phyloP scores from a whole-genome alignment of 1,139 yeast species.

The Yamadazyma siamensis region DNA sequence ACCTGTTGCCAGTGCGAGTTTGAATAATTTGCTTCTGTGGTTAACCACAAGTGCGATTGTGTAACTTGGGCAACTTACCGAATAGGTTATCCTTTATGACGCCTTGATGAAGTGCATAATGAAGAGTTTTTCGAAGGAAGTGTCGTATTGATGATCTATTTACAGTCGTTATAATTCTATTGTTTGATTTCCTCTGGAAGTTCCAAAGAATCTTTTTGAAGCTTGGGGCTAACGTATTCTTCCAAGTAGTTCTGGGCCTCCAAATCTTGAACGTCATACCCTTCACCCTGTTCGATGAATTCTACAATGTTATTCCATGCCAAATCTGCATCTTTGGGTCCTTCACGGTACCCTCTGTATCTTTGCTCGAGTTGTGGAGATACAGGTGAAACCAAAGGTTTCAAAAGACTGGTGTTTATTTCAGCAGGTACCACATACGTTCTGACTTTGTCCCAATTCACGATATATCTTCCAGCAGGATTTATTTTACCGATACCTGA shows the following conservation, averaged over 20 bases:
- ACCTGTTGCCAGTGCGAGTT: too few species aligned
- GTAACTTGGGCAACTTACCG: too few species aligned
- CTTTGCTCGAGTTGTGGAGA: conserved; percentile 69
- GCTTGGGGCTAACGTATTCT: conserved; percentile 2
- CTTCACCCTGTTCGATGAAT: conserved; percentile 70
- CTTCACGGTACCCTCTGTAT: conserved; percentile 66
- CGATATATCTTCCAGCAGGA: conserved; percentile 65
- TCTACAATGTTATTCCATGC: conserved; percentile 72
- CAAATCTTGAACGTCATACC: conserved; percentile 37
- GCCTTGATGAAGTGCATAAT: too few species aligned
- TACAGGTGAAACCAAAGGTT: conserved; percentile 70
- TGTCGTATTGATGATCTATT: conserved; percentile 4
- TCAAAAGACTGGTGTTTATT: conserved; percentile 43
- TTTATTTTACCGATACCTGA: conserved; percentile 87
- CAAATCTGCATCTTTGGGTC: conserved; percentile 70
- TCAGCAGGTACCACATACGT: conserved; percentile 82
- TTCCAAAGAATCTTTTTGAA: conserved; percentile 5
- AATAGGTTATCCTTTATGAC: too few species aligned
- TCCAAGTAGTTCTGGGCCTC: conserved; percentile 19
- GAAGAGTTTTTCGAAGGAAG: too few species aligned
- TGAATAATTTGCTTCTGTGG: too few species aligned
- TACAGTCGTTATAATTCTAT: conserved; percentile 1
- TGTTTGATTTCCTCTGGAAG: conserved; percentile 10
- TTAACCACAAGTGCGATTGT: too few species aligned
- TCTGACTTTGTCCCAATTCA: conserved; percentile 83